phyloP scores from a whole-genome alignment of 2,329 filamentous ascomycete species.

The Scedosporium minutisporum region DNA sequence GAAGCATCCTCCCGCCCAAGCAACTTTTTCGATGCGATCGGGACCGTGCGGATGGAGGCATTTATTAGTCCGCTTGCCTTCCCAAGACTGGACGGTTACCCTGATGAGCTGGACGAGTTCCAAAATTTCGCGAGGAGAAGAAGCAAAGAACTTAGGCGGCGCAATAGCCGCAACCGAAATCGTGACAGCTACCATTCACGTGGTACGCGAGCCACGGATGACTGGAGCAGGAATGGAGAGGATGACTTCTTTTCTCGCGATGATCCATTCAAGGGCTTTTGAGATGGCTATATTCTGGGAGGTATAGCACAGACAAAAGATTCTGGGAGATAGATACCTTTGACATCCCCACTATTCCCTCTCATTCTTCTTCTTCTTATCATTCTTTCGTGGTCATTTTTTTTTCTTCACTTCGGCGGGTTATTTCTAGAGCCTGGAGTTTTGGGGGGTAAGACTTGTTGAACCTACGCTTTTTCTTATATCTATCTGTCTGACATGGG shows the following conservation, averaged over 20 bases:
- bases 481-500: not conserved
- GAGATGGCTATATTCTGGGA: slow-evolving; percentile 9
- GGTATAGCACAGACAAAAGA: no score
- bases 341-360: slow-evolving; percentile 2
- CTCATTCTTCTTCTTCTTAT: slow-evolving; percentile 6
- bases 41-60: slow-evolving; percentile 92
- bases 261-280: slow-evolving; percentile 56
- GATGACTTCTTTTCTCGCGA: slow-evolving; percentile 46
- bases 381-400: not conserved
- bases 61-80: slow-evolving; percentile 65
- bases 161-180: slow-evolving; percentile 42
- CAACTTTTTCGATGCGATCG: slow-evolving; percentile 78
- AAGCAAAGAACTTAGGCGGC: slow-evolving; percentile 45
- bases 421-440: not conserved
- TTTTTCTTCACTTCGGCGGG: not conserved
- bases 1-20: slow-evolving; percentile 43
- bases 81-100: slow-evolving; percentile 34
- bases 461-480: not conserved
- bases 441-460: not conserved
- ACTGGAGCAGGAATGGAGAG: slow-evolving; percentile 29
- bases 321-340: not conserved
- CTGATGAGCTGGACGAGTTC: slow-evolving; percentile 41
- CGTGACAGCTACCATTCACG: slow-evolving; percentile 41
- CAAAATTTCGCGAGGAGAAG: slow-evolving; percentile 37
- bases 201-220: slow-evolving; percentile 34